Evolutionary conservation across 257 asterid species (phyloP), one percentile per base, ranked within the genome.

Genomic region (Scutellaria galericulata): DNA sequence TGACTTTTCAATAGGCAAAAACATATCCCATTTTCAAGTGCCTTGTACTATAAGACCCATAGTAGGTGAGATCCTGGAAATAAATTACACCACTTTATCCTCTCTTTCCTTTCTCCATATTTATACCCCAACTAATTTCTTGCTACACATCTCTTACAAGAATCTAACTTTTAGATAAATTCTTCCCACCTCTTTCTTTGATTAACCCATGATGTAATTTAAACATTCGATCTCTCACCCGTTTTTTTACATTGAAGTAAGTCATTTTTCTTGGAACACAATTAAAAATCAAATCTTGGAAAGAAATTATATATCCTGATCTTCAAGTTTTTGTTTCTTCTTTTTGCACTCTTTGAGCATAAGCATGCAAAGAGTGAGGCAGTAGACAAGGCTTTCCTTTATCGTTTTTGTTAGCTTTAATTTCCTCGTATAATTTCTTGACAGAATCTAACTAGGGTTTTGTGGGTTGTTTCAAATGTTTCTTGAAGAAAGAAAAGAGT

Each of bases 21-120:
- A 27, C 41, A 2, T 42, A 57, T 24, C 31, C 64, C 15, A 7
- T 31, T 72, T 68, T 72, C 77, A 82, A 77, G 82, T 71, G 85
- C 77, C 97, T 75, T 92, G 90, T 81, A 64, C 52, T 62, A 75
- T 68, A 92, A 86, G 96, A 86, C 69, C 87, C 75, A 82, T 80
- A 79, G 86, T 88, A 83, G 97, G 96, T 92, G 65, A 86, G 91
- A 83, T 74, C 75, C 71, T 78, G 72, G 55, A 67, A 68, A 68
- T 59, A 81, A 83, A 58, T 59, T 45, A 41, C 8, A n/a, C 75
- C 48, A n/a, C 22, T 57, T 66, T 47, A 52, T 64, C 11, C 2
- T 20, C 6, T 52, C 68, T 24, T 67, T 40, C 61, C 53, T 64
- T 80, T 69, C 83, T 67, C 61, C 74, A 53, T 75, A 64, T 80